These are phyloP conservation scores for Fusarium albidum DNA, from an alignment of 2,329 filamentous ascomycete genomes.

Conservation along the genomic window DNA sequence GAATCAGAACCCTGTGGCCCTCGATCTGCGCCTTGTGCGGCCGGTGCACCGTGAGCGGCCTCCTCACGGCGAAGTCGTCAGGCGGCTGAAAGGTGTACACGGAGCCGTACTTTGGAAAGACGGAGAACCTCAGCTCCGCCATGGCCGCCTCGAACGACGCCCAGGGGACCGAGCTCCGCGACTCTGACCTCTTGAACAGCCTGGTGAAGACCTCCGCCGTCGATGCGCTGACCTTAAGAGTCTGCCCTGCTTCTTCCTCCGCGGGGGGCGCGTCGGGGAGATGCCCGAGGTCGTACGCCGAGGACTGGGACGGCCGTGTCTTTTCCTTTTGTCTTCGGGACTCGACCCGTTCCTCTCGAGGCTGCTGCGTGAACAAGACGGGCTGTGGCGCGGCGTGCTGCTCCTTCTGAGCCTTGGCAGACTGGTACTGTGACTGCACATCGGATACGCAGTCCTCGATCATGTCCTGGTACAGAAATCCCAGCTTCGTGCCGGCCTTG, in stretches of 20 bases:
- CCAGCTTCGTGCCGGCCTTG: constrained; percentile 50
- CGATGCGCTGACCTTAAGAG: constrained; percentile 48
- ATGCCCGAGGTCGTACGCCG: constrained; percentile 43
- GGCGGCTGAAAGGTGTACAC: constrained; percentile 51
- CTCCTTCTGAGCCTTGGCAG: constrained; percentile 35
- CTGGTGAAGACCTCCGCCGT: constrained; percentile 49
- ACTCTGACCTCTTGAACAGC: constrained; percentile 43
- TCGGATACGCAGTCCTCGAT: constrained; percentile 48
- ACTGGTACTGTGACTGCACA: constrained; percentile 42
- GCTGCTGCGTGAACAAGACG: constrained; percentile 27
- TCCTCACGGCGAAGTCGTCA: constrained; percentile 32
- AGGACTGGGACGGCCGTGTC: constrained; percentile 50
- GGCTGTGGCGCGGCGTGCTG: constrained; percentile 12
- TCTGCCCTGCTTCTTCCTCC: constrained; percentile 16
- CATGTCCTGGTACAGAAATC: constrained; percentile 53
- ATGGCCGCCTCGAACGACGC: constrained; percentile 51
- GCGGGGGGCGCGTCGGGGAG: neutral
- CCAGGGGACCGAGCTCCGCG: constrained; percentile 47
- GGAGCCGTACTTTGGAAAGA: constrained; percentile 51
- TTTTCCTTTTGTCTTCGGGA: constrained; percentile 53
- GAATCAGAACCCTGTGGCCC: constrained; percentile 39
- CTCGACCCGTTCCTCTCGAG: constrained; percentile 40
- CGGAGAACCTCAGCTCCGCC: constrained; percentile 51
- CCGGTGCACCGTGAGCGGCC: constrained; percentile 47
- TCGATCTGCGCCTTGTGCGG: constrained; percentile 49